Percentiles rank a stretch among this genome's conserved stretches.
phyloP scores from a whole-genome alignment of 148 eudicot species.

The Linanthus parryae region DNA sequence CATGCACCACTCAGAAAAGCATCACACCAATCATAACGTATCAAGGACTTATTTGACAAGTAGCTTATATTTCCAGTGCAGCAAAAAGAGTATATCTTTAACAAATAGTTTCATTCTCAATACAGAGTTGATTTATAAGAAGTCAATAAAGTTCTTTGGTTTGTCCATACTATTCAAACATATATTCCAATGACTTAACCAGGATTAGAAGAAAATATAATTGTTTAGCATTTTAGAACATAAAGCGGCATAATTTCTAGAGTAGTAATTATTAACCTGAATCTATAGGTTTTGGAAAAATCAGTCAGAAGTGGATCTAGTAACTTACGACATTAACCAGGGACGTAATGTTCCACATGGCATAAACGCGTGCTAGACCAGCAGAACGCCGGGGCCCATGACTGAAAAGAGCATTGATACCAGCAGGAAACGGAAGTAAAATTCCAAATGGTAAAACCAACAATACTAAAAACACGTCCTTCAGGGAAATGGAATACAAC shows the following conservation, averaged over 20 bases:
- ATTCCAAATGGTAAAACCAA: slow-evolving; percentile 84
- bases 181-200: not conserved
- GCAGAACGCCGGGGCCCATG: slow-evolving; percentile 97
- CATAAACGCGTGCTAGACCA: slow-evolving; percentile 92
- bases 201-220: not conserved
- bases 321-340: slow-evolving; percentile 86
- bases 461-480: slow-evolving; percentile 63
- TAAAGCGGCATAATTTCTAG: not conserved
- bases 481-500: slow-evolving; percentile 84
- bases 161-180: not conserved
- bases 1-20: no score
- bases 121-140: not conserved
- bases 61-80: no score
- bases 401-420: slow-evolving; percentile 95
- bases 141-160: not conserved
- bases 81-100: no score
- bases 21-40: no score
- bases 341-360: slow-evolving; percentile 90
- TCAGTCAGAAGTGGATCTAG: slow-evolving; percentile 3
- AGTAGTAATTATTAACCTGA: no score
- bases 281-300: no score
- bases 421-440: slow-evolving; percentile 96
- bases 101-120: no score
- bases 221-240: no score
- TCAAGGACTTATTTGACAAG: no score